These are phyloP conservation scores for Schrenkiella parvula DNA, from an alignment of 345 rosid genomes.

Conservation along the genomic window DNA sequence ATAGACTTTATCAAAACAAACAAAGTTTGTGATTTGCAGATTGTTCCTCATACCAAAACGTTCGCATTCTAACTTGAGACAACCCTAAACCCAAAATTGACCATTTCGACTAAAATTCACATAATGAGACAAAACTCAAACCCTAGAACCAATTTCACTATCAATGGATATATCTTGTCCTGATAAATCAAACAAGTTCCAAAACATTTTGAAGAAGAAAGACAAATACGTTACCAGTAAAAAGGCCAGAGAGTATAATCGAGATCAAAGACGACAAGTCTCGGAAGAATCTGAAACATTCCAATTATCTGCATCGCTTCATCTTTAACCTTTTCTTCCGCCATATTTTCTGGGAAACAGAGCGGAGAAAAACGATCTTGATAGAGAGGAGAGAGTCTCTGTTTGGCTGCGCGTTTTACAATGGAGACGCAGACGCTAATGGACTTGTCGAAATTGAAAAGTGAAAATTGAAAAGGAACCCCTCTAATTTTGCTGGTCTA, in stretches of 20 bases:
- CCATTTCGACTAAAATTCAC: neutral
- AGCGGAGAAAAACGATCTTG: neutral
- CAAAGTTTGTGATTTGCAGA: neutral
- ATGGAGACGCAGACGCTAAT: neutral
- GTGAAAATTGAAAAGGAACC: neutral
- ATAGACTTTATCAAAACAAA: neutral
- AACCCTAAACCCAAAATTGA: neutral
- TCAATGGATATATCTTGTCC: neutral
- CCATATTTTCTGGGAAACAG: conserved; percentile 31
- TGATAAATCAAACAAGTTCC: neutral
- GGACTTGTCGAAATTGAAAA: neutral
- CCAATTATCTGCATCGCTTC: conserved; percentile 56
- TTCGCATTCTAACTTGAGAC: neutral
- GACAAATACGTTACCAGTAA: conserved; percentile 48
- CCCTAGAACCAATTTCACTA: neutral
- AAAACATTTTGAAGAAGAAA: neutral
- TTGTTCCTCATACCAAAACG: too few species aligned
- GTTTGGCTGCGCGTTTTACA: neutral
- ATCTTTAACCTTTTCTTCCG: conserved; percentile 54
- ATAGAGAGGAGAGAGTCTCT: neutral
- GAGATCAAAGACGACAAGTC: conserved; percentile 70
- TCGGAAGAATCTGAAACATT: conserved; percentile 59
- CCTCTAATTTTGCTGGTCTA: neutral
- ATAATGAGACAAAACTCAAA: neutral
- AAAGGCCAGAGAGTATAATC: conserved; percentile 92